Percentiles rank a stretch among this genome's conserved stretches.
phyloP scores from a whole-genome alignment of 495 filamentous ascomycete species.

The Diplogelasinospora grovesii region DNA sequence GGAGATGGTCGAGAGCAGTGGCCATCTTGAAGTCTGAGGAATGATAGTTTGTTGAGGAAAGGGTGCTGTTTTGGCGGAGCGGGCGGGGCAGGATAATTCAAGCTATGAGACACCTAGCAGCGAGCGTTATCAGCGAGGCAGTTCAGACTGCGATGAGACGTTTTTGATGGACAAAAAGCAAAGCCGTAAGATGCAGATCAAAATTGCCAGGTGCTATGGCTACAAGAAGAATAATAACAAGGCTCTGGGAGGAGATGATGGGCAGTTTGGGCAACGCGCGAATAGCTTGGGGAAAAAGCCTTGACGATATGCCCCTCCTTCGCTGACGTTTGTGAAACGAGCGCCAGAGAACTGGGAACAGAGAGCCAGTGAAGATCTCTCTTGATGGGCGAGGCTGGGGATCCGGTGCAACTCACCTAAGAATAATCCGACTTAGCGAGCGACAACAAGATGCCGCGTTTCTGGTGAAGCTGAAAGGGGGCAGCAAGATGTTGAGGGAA shows the following conservation, averaged over 20 bases:
- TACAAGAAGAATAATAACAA: too few relatives aligned
- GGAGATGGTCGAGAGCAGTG: constrained; percentile 71
- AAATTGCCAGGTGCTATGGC: constrained; percentile 4
- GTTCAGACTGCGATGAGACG: constrained; percentile 3
- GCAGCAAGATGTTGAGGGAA: constrained; percentile 8
- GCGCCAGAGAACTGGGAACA: not conserved
- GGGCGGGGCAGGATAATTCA: constrained; percentile 14
- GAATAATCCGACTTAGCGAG: too few relatives aligned
- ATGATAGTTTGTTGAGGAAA: constrained; percentile 5
- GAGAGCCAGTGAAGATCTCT: not conserved
- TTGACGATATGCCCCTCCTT: constrained; percentile 4
- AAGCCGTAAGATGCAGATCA: constrained; percentile 8
- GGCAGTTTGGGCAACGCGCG: too few relatives aligned
- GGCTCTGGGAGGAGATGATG: too few relatives aligned
- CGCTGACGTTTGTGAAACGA: constrained; percentile 2
- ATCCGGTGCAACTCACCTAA: too few relatives aligned
- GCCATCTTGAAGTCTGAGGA: constrained; percentile 45
- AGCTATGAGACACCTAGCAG: constrained; percentile 7
- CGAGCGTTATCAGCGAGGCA: constrained; percentile 7
- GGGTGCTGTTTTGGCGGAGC: constrained; percentile 19
- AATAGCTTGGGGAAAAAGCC: not conserved
- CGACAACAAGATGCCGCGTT: not conserved
- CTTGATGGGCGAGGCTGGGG: too few relatives aligned
- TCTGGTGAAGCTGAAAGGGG: not conserved
- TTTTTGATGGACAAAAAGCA: constrained; percentile 2